A percentile compares a stretch with the other conserved stretches of the same genome.
Evolutionary conservation across 2,329 filamentous ascomycete species (phyloP).

Genomic region (Alternaria rosae): DNA sequence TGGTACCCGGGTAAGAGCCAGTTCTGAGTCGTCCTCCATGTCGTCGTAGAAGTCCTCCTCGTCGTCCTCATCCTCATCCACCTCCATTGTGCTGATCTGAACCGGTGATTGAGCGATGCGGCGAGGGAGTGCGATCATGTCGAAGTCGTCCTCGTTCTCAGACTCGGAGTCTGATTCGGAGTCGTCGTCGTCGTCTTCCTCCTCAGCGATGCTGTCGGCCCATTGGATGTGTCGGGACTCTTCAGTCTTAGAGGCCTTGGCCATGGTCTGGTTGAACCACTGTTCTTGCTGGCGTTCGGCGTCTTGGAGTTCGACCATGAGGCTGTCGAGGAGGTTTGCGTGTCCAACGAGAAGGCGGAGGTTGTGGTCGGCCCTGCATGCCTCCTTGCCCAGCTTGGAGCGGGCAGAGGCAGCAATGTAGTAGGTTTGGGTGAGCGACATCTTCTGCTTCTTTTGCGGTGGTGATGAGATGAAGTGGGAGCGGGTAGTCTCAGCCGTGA

Average conservation of each 20-base stretch:
- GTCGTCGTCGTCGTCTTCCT: constrained; percentile 68
- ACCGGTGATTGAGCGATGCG: constrained; percentile 52
- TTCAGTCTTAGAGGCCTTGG: constrained; percentile 69
- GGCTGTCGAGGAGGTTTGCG: constrained; percentile 94
- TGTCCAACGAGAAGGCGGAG: constrained; percentile 95
- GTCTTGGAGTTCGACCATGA: constrained; percentile 91
- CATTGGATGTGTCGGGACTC: constrained; percentile 81
- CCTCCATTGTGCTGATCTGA: constrained; percentile 53
- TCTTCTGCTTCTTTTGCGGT: constrained; percentile 74
- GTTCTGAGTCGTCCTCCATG: constrained; percentile 55
- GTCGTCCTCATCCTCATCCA: constrained; percentile 52
- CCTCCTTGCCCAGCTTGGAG: constrained; percentile 93
- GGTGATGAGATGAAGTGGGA: constrained; percentile 52
- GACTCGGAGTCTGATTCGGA: constrained; percentile 58
- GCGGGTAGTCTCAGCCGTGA: constrained; percentile 55
- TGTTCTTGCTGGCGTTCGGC: constrained; percentile 95
- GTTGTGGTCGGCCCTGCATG: constrained; percentile 89
- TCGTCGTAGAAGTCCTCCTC: constrained; percentile 58
- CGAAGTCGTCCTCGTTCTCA: constrained; percentile 61
- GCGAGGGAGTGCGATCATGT: constrained; percentile 53
- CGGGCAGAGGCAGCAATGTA: constrained; percentile 96
- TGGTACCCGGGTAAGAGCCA: constrained; percentile 55
- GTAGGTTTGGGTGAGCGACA: constrained; percentile 99
- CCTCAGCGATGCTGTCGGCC: constrained; percentile 80
- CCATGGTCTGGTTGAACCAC: constrained; percentile 97